Evolutionary conservation across 1,139 yeast species (phyloP), one percentile per base, ranked within the genome.

Genomic region (Suhomyces terraborum): DNA sequence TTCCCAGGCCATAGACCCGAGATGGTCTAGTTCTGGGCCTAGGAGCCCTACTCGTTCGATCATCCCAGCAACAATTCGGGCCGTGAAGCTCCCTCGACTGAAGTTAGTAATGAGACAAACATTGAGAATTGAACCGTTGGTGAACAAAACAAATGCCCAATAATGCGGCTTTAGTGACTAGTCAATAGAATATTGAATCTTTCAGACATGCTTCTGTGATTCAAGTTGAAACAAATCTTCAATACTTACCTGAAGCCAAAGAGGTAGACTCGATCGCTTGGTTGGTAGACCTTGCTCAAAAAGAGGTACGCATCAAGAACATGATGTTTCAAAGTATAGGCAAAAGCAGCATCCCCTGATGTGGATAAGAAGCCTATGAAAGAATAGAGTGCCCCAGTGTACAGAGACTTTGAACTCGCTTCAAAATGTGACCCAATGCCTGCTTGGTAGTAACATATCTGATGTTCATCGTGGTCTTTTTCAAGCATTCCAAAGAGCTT

Each of bases 11-110:
- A 77, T 72, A 17, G 68, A 60, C 0, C 75, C 73, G 68, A 80
- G 65, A 33, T 74, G 75, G 38, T 77, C 82, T 28, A 77, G 58
- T 0, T 86, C 86, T 7, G 53, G 55, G 41, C 72, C 69, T 37
- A 82, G 58, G 19, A 82, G 58, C 0, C 87, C 88, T 8, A 81
- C 80, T 38, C 76, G 60, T 48, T 77, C 83, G 12, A 82, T 62
- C 86, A 82, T 79, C 0, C 84, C 84, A 1, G 80, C 77, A 14
- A 82, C 56, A 0, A 82, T 77, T 35, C 86, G 63, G 0, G 85
- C 86, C 4, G 79, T 70, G 54, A 80, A 81, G 4, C 86, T 82
- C 7, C 88, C 88, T 31, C 88, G 67, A 43, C 86, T 76, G 45
- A 2, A 1, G 35, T 32, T 36, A 32, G 32, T 36, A 30, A 6